These are phyloP conservation scores for Oxyria digyna DNA, from an alignment of 148 eudicot species.

Conservation along the genomic window DNA sequence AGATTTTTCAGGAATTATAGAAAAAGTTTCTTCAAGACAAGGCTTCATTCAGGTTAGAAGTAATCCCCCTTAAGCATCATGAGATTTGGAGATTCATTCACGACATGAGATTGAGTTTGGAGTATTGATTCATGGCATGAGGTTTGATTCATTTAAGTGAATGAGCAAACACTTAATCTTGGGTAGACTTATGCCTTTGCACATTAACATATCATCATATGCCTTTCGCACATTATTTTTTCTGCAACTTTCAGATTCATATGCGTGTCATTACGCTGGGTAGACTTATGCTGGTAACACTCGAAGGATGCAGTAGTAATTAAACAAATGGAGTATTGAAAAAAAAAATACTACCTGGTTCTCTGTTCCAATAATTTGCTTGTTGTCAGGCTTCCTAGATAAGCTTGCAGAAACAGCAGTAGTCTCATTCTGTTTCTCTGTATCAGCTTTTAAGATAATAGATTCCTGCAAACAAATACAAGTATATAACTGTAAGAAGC, in stretches of 20 bases:
- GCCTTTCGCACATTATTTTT: too few relatives aligned
- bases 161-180: background rate
- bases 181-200: too few relatives aligned
- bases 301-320: background rate
- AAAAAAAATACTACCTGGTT: background rate
- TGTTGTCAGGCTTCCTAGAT: background rate
- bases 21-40: background rate
- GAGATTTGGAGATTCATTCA: background rate
- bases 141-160: background rate
- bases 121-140: background rate
- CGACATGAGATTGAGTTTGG: background rate
- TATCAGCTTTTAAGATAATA: background rate
- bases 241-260: too few relatives aligned
- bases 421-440: background rate
- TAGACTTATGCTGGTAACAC: too few relatives aligned
- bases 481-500: background rate
- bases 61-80: background rate
- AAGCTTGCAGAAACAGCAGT: slow-evolving; percentile 4
- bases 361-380: slow-evolving; percentile 1
- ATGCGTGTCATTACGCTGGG: too few relatives aligned
- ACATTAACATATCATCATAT: too few relatives aligned
- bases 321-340: background rate
- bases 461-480: background rate
- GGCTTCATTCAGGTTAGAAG: background rate
- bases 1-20: background rate